These are phyloP conservation scores for Phytophthora sp. DNA, from an alignment of 352 stramenopile species.

Conservation along the genomic window DNA sequence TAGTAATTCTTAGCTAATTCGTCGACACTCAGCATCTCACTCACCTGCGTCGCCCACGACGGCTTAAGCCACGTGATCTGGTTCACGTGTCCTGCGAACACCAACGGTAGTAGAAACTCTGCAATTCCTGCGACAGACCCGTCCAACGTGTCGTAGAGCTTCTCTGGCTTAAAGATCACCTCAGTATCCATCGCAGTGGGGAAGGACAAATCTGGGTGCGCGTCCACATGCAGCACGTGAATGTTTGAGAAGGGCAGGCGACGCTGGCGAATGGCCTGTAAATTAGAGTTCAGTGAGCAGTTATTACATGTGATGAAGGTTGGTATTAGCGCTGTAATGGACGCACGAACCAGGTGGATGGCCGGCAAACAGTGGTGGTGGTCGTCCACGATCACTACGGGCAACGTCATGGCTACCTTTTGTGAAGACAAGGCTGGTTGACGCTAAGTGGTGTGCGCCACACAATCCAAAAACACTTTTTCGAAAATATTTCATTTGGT, in stretches of 20 bases:
- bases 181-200: slow-evolving; percentile 40
- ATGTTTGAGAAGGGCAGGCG: slow-evolving; percentile 67
- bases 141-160: slow-evolving; percentile 80
- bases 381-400: slow-evolving; percentile 75
- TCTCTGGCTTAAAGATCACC: slow-evolving; percentile 68
- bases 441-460: slow-evolving; percentile 2
- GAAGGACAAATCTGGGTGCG: slow-evolving; percentile 89
- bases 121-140: slow-evolving; percentile 75
- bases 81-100: slow-evolving; percentile 80
- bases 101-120: slow-evolving; percentile 84
- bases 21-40: not conserved
- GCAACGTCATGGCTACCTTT: slow-evolving; percentile 23
- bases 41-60: slow-evolving; percentile 77
- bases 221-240: slow-evolving; percentile 85
- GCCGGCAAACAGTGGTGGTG: slow-evolving; percentile 80
- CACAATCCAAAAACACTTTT: slow-evolving; percentile 5
- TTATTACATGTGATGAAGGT: too few relatives aligned
- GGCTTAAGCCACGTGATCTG: slow-evolving; percentile 85
- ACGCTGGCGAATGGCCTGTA: slow-evolving; percentile 74
- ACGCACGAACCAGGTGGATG: slow-evolving; percentile 62
- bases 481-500: slow-evolving; percentile 23
- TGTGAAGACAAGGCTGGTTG: not conserved
- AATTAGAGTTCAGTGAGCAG: too few relatives aligned
- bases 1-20: not conserved
- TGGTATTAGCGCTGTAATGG: too few relatives aligned